phyloP scores from a whole-genome alignment of 2,329 filamentous ascomycete genomes.

The Microcyclospora pomicola region DNA sequence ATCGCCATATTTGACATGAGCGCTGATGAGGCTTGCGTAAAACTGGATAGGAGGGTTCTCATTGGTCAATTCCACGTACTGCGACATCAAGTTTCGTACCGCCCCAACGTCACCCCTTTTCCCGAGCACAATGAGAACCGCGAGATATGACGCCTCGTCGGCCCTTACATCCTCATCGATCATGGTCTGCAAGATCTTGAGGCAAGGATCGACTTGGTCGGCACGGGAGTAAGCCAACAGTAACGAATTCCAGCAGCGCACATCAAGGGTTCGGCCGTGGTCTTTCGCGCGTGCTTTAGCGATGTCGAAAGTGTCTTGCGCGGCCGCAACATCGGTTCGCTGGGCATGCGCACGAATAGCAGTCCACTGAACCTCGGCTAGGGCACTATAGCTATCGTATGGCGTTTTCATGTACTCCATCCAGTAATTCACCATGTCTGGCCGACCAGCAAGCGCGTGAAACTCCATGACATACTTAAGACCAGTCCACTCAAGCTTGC shows the following conservation, averaged over 20 bases:
- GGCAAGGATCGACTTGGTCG: constrained; percentile 52
- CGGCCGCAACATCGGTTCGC: constrained; percentile 47
- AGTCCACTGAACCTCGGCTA: constrained; percentile 24
- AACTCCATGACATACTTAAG: constrained; percentile 10
- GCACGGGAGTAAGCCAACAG: constrained; percentile 56
- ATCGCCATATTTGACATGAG: constrained; percentile 38
- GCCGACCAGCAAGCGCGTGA: constrained; percentile 24
- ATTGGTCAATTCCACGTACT: constrained; percentile 26
- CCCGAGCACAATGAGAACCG: constrained; percentile 59
- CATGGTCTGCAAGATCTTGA: constrained; percentile 51
- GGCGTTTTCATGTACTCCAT: constrained; percentile 18
- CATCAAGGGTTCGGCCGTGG: constrained; percentile 34
- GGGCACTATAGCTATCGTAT: constrained; percentile 10
- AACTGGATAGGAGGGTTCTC: constrained; percentile 23
- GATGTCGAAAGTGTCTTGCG: constrained; percentile 48
- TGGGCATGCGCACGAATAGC: constrained; percentile 60
- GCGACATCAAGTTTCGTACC: constrained; percentile 49
- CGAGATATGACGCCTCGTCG: constrained; percentile 52
- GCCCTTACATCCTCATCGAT: constrained; percentile 35
- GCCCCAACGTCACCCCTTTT: constrained; percentile 58
- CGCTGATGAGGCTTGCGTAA: constrained; percentile 51
- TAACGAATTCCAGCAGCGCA: constrained; percentile 60
- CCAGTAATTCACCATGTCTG: constrained; percentile 20
- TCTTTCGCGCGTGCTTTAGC: constrained; percentile 31
- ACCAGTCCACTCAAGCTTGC: constrained; percentile 7